Conservation (phyloP, 208 protist species). For the Leishmania braziliensis region DNA sequence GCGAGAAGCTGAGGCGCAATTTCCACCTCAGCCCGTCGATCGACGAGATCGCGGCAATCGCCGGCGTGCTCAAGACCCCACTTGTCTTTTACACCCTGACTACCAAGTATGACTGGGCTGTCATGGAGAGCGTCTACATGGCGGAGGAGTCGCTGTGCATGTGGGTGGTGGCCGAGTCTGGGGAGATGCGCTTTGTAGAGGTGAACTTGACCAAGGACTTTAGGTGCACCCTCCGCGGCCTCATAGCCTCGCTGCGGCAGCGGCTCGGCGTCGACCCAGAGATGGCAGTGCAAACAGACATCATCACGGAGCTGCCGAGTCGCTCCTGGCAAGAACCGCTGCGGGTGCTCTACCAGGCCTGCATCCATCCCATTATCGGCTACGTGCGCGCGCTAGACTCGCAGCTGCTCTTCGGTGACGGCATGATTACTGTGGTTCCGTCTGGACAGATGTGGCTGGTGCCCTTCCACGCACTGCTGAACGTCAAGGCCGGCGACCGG, state of each 20-base stretch:
- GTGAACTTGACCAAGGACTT: slow-evolving; percentile 85
- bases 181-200: slow-evolving; percentile 88
- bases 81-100: slow-evolving; percentile 79
- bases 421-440: slow-evolving; percentile 86
- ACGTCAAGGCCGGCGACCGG: slow-evolving; percentile 47
- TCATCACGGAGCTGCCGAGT: slow-evolving; percentile 74
- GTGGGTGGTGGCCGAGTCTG: slow-evolving; percentile 82
- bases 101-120: slow-evolving; percentile 72
- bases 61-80: slow-evolving; percentile 53
- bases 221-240: slow-evolving; percentile 56
- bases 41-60: slow-evolving; percentile 84
- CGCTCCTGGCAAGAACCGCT: slow-evolving; percentile 84
- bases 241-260: slow-evolving; percentile 56
- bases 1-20: slow-evolving; percentile 77
- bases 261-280: slow-evolving; percentile 69
- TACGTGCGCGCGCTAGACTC: slow-evolving; percentile 74
- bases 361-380: slow-evolving; percentile 86
- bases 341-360: slow-evolving; percentile 77
- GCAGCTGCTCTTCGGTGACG: slow-evolving; percentile 45
- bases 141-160: slow-evolving; percentile 76
- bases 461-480: slow-evolving; percentile 89
- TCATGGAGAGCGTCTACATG: slow-evolving; percentile 37
- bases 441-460: slow-evolving; percentile 75
- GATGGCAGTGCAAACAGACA: slow-evolving; percentile 27
- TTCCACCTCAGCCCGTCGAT: slow-evolving; percentile 68